phyloP scores from a whole-genome alignment of 2,329 filamentous ascomycete genomes.

The Tricladium varicosporioides region DNA sequence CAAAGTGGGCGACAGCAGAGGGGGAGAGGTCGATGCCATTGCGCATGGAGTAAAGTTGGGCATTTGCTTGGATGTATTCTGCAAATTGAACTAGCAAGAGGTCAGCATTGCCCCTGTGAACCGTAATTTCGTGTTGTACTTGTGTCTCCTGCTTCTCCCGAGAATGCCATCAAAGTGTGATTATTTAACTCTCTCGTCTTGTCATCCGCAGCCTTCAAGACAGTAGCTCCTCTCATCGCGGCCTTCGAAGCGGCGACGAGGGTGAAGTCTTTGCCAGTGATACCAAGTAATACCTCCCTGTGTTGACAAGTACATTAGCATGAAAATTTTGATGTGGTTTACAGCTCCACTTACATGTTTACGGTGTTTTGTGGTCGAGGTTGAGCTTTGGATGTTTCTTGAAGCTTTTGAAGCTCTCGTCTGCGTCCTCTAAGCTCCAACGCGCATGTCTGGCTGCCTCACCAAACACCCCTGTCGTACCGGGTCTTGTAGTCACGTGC shows the following conservation, averaged over 20 bases:
- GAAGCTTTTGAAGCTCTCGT: slow-evolving; percentile 22
- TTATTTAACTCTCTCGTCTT: slow-evolving; percentile 93
- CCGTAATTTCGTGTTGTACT: slow-evolving; percentile 48
- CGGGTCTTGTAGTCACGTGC: too few relatives aligned
- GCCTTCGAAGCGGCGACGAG: slow-evolving; percentile 97
- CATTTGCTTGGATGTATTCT: slow-evolving; percentile 98
- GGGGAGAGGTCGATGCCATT: slow-evolving; percentile 92
- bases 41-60: slow-evolving; percentile 97
- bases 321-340: neutral
- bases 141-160: slow-evolving; percentile 94
- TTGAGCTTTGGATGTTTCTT: slow-evolving; percentile 21
- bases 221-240: slow-evolving; percentile 93
- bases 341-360: slow-evolving; percentile 25
- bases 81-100: slow-evolving; percentile 81
- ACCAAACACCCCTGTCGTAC: slow-evolving; percentile 11
- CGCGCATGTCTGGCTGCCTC: slow-evolving; percentile 34
- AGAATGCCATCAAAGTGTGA: slow-evolving; percentile 92
- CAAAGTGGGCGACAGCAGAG: slow-evolving; percentile 85
- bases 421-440: slow-evolving; percentile 23
- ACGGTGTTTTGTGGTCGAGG: slow-evolving; percentile 22
- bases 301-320: slow-evolving; percentile 14
- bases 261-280: slow-evolving; percentile 99
- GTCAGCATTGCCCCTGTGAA: neutral
- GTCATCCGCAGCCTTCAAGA: slow-evolving; percentile 93
- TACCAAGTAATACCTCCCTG: slow-evolving; percentile 97